phyloP scores from a whole-genome alignment of 1,284 basidiomycete species.

The Sporisorium reilianum region DNA sequence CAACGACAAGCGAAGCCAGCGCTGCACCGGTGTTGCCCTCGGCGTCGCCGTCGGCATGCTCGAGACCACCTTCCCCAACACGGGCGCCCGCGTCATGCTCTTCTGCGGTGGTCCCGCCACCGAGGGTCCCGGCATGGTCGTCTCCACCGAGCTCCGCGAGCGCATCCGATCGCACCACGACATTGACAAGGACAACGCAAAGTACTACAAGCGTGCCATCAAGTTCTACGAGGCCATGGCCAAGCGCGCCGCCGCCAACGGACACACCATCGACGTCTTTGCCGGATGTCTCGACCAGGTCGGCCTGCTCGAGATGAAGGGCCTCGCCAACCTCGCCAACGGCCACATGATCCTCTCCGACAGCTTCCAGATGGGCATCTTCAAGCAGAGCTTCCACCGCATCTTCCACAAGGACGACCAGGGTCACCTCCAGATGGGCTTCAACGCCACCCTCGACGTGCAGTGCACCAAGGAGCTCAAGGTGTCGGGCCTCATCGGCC shows the following conservation, averaged over 20 bases:
- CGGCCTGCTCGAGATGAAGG: conserved; percentile 97
- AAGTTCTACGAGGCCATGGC: conserved; percentile 98
- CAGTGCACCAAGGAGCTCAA: conserved; percentile 99
- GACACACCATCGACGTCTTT: conserved; percentile 94
- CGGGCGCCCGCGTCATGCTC: conserved; percentile 94
- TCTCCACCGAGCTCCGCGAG: conserved; percentile 93
- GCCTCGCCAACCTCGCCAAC: conserved; percentile 92
- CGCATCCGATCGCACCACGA: conserved; percentile 99
- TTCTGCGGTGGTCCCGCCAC: conserved; percentile 97
- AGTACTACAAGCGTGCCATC: conserved; percentile 95
- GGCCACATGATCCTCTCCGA: conserved; percentile 96
- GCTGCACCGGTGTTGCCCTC: conserved; percentile 94
- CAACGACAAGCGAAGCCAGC: conserved; percentile 91
- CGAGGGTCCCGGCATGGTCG: conserved; percentile 96
- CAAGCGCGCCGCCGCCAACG: conserved; percentile 93
- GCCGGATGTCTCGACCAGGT: conserved; percentile 98
- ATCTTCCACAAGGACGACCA: conserved; percentile 94
- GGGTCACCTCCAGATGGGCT: conserved; percentile 94
- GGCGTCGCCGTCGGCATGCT: conserved; percentile 94
- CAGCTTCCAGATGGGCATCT: conserved; percentile 97
- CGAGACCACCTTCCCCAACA: conserved; percentile 95
- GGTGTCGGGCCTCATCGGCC: conserved; percentile 96
- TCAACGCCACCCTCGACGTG: conserved; percentile 98
- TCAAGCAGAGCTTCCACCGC: conserved; percentile 97
- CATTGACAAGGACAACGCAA: conserved; percentile 95